Evolutionary conservation across 768 basidiomycete genomes (phyloP), one percentile per base, ranked within the genome.

Genomic region (Kondoa subrosea): DNA sequence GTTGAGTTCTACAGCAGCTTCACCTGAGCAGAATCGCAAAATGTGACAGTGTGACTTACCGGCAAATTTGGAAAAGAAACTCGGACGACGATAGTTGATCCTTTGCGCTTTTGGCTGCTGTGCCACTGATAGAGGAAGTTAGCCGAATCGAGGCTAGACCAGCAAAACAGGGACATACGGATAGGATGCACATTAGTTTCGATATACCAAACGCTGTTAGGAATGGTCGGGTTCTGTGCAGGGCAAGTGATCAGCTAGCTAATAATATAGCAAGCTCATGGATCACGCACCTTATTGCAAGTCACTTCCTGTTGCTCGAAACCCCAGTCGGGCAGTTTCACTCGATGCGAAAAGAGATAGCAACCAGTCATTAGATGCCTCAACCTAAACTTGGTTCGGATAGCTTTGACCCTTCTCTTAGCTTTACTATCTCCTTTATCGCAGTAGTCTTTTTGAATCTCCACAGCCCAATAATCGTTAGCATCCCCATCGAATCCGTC

Each of bases 231-330:
- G 73, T 97, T 93, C 82, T 63, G n/a, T 32, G 61, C 30, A 63
- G 8, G 17, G 33, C 12, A 27, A 63, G 29, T 32, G 14, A 63
- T 3, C 30, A 12, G 15, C n/a, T 59, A 8, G 29, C 61, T 3
- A 27, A 12, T 31, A 31, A 50, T 8, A 27, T 12, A 16, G 61
- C 27, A 63, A 59, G 25, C 8, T 12, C 14, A 59, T 25, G 16
- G 56, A 56, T 15, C 25, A 25, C 61, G 2, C 30, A 63, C 61
- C 61, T 91, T 97, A 79, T 99, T 99, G 78, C 95, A 99, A 0
- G 95, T 97, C 64, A 99, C 95, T 75, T 99, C 95, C 76, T 99
- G 95, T 77, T 99, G 95, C 75, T 96, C 95, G 72, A 82, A 99
- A 0, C 85, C 95, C 95, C 95, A 99, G 2, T 95, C 88, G 0